Percentiles rank a stretch among this genome's conserved stretches.
Conservation (phyloP, 2,329 filamentous ascomycete species). For the Exophiala calicioides region DNA sequence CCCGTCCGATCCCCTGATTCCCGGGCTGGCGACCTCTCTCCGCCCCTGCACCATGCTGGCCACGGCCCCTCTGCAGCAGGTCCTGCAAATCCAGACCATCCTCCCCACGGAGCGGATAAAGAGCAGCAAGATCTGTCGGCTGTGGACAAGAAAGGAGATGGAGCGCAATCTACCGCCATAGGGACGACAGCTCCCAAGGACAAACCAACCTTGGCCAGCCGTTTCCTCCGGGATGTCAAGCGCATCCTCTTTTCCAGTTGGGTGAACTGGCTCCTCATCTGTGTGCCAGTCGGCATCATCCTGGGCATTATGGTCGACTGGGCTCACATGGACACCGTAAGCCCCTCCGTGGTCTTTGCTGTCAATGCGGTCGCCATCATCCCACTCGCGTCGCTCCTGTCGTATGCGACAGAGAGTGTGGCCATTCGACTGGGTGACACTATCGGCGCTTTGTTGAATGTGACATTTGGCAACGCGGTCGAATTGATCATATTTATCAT, state of each 20-base stretch:
- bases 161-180: slow-evolving; percentile 57
- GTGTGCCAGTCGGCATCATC: slow-evolving; percentile 45
- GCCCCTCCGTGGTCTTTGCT: slow-evolving; percentile 66
- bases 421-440: slow-evolving; percentile 72
- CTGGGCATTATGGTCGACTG: slow-evolving; percentile 38
- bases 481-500: slow-evolving; percentile 82
- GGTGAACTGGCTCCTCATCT: slow-evolving; percentile 47
- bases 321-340: slow-evolving; percentile 31
- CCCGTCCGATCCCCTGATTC: slow-evolving; percentile 21
- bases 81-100: slow-evolving; percentile 21
- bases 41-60: slow-evolving; percentile 32
- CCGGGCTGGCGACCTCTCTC: slow-evolving; percentile 26
- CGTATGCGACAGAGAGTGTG: slow-evolving; percentile 73
- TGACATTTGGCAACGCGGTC: slow-evolving; percentile 77
- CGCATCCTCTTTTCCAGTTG: slow-evolving; percentile 62
- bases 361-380: slow-evolving; percentile 76
- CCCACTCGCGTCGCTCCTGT: slow-evolving; percentile 70
- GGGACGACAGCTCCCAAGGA: slow-evolving; percentile 30
- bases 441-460: slow-evolving; percentile 71
- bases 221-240: slow-evolving; percentile 56
- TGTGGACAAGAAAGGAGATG: slow-evolving; percentile 51
- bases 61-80: slow-evolving; percentile 25
- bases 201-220: slow-evolving; percentile 47
- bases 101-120: slow-evolving; percentile 22
- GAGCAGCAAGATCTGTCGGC: slow-evolving; percentile 39